Base-by-base conservation (phyloP, 1,284 basidiomycete genomes). In the Malassezia equina region DNA sequence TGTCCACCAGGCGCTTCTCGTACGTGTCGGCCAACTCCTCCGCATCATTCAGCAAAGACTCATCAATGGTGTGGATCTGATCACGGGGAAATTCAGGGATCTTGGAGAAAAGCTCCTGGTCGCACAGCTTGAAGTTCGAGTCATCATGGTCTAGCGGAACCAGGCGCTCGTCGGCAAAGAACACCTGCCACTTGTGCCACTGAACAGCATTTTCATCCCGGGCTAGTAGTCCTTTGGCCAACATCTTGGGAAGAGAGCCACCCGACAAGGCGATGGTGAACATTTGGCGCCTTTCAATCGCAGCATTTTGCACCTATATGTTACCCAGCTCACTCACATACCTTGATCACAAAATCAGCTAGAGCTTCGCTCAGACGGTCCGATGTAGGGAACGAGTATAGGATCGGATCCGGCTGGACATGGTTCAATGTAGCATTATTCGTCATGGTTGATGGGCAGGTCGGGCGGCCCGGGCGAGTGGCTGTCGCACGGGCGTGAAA, bases 151-250 rank as follows among this genome's bases (percentile, higher is more conserved):
- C 84, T 68, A 96, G 83, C 0, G 90, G 89, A 12, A 99, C 94
- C 53, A 86, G 83, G 52, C 94, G 87, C 79, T 99, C 94, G 76
- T 99, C 94, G 49, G 85, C 90, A 76, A 96, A 98, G 79, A 87
- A 99, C 68, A 98, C 84, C 67, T 96, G 89, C 91, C 91, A 98
- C 76, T 89, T 88, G 75, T 91, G 85, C 91, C 94, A 99, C 75
- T 86, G 87, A 13, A 91, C 82, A 42, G 66, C 70, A 47, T 81
- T 81, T 39, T 84, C 79, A 19, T 54, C 55, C 63, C 86, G 80
- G 52, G 77, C 80, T 59, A 91, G 81, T 62, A 96, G 64, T 82
- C 47, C 81, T 83, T 62, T 77, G 78, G 75, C 75, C 61, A 98
- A 83, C 75, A 86, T 84, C 73, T 85, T 85, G 45, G 93, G 90